These are phyloP conservation scores for Floccularia luteovirens DNA, from an alignment of 768 basidiomycete genomes.

Conservation along the genomic window DNA sequence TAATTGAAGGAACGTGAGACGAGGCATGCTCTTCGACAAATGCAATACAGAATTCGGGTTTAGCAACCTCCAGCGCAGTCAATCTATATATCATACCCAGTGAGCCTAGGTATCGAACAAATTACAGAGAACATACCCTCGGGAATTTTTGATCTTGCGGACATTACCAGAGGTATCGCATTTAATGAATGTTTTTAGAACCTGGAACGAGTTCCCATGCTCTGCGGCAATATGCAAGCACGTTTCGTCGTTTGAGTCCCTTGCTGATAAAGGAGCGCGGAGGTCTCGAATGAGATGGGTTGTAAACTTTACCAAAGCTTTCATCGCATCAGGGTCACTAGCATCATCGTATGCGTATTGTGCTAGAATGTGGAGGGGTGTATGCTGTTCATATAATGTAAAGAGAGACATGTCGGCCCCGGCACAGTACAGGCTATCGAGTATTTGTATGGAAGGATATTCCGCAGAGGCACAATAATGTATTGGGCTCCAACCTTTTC, in stretches of 20 bases:
- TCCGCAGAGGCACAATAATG: constrained; percentile 58
- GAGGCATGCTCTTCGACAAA: constrained; percentile 47
- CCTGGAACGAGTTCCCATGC: constrained; percentile 55
- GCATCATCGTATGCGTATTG: constrained; percentile 23
- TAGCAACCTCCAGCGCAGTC: constrained; percentile 61
- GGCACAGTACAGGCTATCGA: constrained; percentile 69
- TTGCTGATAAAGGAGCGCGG: constrained; percentile 58
- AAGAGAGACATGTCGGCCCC: constrained; percentile 71
- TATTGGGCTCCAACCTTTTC: constrained; percentile 64
- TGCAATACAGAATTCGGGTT: constrained; percentile 55
- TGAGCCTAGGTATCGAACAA: neutral
- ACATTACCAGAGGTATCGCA: constrained; percentile 51
- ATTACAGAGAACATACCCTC: constrained; percentile 45
- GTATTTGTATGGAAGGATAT: constrained; percentile 48
- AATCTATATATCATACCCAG: constrained; percentile 27
- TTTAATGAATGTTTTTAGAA: constrained; percentile 57
- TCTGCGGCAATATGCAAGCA: constrained; percentile 79
- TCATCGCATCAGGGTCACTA: constrained; percentile 22
- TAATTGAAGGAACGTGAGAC: constrained; percentile 46
- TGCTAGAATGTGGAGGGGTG: constrained; percentile 64
- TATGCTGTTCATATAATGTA: constrained; percentile 47
- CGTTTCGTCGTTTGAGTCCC: constrained; percentile 63
- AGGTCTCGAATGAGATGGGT: constrained; percentile 65
- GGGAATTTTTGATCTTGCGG: constrained; percentile 55
- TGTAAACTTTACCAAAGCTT: constrained; percentile 47